These are phyloP conservation scores for Obelidium mucronatum DNA, from an alignment of 192 early-diverging fungal species.

Conservation along the genomic window DNA sequence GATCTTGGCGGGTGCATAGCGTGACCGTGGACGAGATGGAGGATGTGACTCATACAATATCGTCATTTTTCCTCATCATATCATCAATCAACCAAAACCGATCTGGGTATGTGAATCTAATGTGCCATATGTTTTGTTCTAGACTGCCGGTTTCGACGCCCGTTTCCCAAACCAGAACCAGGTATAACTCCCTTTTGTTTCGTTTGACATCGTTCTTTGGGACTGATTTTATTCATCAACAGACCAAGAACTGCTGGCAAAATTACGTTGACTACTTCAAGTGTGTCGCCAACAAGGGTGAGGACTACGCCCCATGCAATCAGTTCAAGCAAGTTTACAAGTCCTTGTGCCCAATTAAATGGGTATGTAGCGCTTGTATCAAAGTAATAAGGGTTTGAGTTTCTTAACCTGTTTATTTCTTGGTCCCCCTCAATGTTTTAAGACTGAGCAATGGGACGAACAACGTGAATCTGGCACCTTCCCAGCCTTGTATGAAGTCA, in stretches of 20 bases:
- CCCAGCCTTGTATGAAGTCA: slow-evolving; percentile 55
- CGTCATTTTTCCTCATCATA: too few relatives aligned
- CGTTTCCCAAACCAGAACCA: slow-evolving; percentile 99
- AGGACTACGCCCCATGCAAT: slow-evolving; percentile 93
- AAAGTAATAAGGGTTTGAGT: neutral
- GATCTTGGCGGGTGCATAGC: too few relatives aligned
- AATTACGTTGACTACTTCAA: slow-evolving; percentile 93
- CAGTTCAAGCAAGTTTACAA: slow-evolving; percentile 87
- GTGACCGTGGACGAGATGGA: too few relatives aligned
- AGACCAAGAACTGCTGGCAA: slow-evolving; percentile 99
- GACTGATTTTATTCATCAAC: neutral
- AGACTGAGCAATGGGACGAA: slow-evolving; percentile 62
- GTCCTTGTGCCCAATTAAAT: slow-evolving; percentile 89
- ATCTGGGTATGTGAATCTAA: too few relatives aligned
- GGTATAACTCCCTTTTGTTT: slow-evolving; percentile 49
- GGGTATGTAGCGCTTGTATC: slow-evolving; percentile 72
- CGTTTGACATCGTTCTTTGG: neutral
- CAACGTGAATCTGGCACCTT: slow-evolving; percentile 59
- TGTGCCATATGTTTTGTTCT: too few relatives aligned
- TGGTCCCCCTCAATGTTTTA: slow-evolving; percentile 6
- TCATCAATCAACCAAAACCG: too few relatives aligned
- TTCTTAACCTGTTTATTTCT: neutral
- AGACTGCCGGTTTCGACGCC: slow-evolving; percentile 65
- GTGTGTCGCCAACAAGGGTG: slow-evolving; percentile 94
- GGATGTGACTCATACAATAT: too few relatives aligned